A percentile compares a stretch with the other conserved stretches of the same genome.
Conservation (phyloP, 2,329 filamentous ascomycete species). For the Pseudogymnoascus sp. region DNA sequence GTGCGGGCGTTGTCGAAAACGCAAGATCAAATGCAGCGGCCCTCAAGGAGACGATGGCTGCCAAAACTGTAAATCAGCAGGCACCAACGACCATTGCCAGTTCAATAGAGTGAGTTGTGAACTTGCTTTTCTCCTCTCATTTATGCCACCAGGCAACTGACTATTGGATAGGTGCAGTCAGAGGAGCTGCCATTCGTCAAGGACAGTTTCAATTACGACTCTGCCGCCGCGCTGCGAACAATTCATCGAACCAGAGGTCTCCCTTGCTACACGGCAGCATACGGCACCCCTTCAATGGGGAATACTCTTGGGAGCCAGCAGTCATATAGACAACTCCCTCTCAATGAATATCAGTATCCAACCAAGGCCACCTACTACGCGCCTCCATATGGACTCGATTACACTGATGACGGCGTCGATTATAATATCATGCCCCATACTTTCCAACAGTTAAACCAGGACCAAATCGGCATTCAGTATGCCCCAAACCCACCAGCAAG, state of each 20-base stretch:
- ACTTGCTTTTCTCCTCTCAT: background rate
- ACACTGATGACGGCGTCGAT: constrained; percentile 20
- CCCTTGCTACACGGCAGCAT: constrained; percentile 11
- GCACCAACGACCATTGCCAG: constrained; percentile 55
- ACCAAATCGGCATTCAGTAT: constrained; percentile 10
- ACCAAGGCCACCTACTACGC: constrained; percentile 16
- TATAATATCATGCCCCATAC: constrained; percentile 15
- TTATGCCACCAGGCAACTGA: background rate
- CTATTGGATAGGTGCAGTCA: background rate
- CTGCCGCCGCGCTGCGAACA: constrained; percentile 15
- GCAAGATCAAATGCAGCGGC: constrained; percentile 92
- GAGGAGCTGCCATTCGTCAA: constrained; percentile 20
- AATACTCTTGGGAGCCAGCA: constrained; percentile 10
- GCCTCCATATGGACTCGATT: constrained; percentile 17
- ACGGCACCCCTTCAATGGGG: constrained; percentile 11
- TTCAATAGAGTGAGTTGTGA: constrained; percentile 63
- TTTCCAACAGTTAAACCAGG: constrained; percentile 14
- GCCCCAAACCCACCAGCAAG: background rate
- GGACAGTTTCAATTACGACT: constrained; percentile 18
- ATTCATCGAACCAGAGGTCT: constrained; percentile 13
- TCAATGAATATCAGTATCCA: constrained; percentile 15
- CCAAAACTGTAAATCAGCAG: constrained; percentile 70
- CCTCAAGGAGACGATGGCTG: constrained; percentile 77
- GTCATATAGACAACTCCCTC: background rate
- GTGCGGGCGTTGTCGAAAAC: constrained; percentile 83